These are phyloP conservation scores for Saururus chinensis DNA, from an alignment of 164 flowering plant genomes.

Conservation along the genomic window DNA sequence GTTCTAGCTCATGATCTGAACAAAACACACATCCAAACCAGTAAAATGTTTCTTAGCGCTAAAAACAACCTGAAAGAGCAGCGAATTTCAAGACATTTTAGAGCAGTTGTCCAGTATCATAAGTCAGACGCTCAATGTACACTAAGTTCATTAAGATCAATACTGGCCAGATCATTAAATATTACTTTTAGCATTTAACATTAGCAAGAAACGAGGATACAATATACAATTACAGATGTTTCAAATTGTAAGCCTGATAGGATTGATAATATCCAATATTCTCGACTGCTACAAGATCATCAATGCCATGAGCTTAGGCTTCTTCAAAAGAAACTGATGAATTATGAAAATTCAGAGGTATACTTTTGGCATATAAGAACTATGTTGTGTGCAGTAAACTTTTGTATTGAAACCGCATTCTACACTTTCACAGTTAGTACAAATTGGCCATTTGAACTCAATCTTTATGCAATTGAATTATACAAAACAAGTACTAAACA, in stretches of 20 bases:
- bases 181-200: no score
- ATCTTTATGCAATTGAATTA: no score
- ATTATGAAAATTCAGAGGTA: not conserved
- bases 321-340: not conserved
- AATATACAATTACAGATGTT: no score
- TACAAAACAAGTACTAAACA: not conserved
- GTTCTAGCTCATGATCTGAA: not conserved
- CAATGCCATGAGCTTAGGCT: not conserved
- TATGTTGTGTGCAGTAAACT: not conserved
- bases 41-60: no score
- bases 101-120: no score
- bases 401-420: no score
- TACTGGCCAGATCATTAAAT: no score
- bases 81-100: no score
- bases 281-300: not conserved
- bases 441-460: not conserved
- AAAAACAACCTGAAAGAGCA: no score
- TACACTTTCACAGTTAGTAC: not conserved
- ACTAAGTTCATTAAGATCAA: no score
- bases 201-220: no score
- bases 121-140: no score
- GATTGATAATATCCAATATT: not conserved
- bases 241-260: not conserved
- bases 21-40: not conserved
- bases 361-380: not conserved